These are phyloP conservation scores for Umbelopsis vinacea DNA, from an alignment of 192 early-diverging fungal species.

Conservation along the genomic window DNA sequence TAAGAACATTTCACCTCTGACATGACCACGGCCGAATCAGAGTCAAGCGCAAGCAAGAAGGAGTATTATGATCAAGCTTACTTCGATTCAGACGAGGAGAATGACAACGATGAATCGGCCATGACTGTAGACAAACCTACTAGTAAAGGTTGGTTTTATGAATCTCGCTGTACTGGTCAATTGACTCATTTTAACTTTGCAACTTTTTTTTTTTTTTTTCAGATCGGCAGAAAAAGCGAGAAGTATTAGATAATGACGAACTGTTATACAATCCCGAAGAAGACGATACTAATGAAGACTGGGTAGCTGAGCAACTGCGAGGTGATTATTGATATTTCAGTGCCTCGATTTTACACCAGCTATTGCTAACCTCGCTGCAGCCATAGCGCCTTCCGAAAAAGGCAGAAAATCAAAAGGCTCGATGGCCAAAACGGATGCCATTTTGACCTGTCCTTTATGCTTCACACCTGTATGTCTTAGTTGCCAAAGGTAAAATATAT, in stretches of 20 bases:
- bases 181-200: not conserved
- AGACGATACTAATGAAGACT: conserved; percentile 58
- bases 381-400: conserved; percentile 5
- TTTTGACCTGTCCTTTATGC: conserved; percentile 67
- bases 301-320: conserved; percentile 56
- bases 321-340: conserved; percentile 38
- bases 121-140: not conserved
- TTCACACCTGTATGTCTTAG: conserved; percentile 61
- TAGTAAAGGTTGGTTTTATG: conserved; percentile 25
- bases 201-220: not conserved
- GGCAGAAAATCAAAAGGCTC: conserved; percentile 28
- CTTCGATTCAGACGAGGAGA: conserved; percentile 55
- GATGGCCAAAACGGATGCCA: conserved; percentile 53
- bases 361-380: conserved; percentile 7
- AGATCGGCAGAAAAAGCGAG: conserved; percentile 31
- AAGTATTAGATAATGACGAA: conserved; percentile 48
- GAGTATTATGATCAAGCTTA: conserved; percentile 58
- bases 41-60: conserved; percentile 16
- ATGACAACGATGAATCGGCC: conserved; percentile 6
- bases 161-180: not conserved
- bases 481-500: conserved; percentile 60
- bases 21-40: conserved; percentile 11
- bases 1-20: not conserved
- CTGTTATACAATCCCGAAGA: conserved; percentile 60
- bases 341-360: not conserved